Evolutionary conservation across 371 early-diverging fungal species (phyloP).

Genomic region (Zychaea mexicana): DNA sequence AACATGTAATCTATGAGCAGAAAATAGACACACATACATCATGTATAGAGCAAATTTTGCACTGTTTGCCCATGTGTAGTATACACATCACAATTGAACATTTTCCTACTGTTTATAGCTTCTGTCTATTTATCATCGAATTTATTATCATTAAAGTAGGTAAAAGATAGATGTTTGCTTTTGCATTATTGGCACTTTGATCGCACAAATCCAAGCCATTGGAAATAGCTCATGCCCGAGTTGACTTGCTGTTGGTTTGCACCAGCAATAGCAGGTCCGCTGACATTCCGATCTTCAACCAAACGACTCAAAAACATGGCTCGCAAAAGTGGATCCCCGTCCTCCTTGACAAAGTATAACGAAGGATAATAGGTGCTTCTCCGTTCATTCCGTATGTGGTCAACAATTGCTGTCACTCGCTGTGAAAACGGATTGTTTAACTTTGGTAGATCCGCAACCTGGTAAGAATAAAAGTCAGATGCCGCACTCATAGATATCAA

Average conservation of each 20-base stretch:
- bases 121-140: neutral
- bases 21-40: no score
- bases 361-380: constrained; percentile 59
- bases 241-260: constrained; percentile 50
- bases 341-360: constrained; percentile 85
- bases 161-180: no score
- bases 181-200: constrained; percentile 30
- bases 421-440: constrained; percentile 38
- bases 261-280: constrained; percentile 42
- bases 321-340: constrained; percentile 83
- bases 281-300: constrained; percentile 75
- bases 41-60: no score
- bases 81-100: no score
- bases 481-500: neutral
- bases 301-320: constrained; percentile 84
- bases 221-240: constrained; percentile 79
- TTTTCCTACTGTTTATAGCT: no score
- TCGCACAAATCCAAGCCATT: constrained; percentile 61
- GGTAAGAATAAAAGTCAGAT: neutral
- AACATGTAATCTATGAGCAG: no score
- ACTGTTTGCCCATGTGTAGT: no score
- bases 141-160: neutral
- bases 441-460: constrained; percentile 29
- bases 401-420: constrained; percentile 29
- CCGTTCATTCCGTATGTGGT: constrained; percentile 21